Percentiles rank a stretch among this genome's conserved stretches.
Conservation (phyloP, 2,329 filamentous ascomycete genomes). For the Fusarium nisikadoi region DNA sequence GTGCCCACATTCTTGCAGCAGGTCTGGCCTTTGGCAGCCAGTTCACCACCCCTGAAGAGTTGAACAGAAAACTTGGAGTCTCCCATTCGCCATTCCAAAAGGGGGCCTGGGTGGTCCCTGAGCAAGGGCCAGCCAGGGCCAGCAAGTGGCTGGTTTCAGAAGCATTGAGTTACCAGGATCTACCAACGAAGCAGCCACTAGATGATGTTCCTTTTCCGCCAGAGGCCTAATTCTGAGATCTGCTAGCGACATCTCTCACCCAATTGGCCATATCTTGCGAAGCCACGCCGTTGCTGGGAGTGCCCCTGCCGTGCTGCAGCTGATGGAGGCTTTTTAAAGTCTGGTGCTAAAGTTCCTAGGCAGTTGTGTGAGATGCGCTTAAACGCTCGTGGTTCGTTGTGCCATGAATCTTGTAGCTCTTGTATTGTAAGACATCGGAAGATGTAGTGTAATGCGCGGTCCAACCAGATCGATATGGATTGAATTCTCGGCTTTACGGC, state of each 20-base stretch:
- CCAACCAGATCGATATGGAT: conserved; percentile 24
- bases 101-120: conserved; percentile 22
- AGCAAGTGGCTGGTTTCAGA: conserved; percentile 44
- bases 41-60: conserved; percentile 23
- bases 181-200: conserved; percentile 34
- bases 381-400: conserved; percentile 23
- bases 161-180: conserved; percentile 21
- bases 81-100: conserved; percentile 25
- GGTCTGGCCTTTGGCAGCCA: conserved; percentile 29
- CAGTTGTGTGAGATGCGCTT: conserved; percentile 11
- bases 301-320: conserved; percentile 27
- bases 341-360: not conserved
- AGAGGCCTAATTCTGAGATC: conserved; percentile 38
- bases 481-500: conserved; percentile 21
- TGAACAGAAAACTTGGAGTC: conserved; percentile 22
- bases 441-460: not conserved
- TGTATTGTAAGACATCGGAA: conserved; percentile 11
- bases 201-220: conserved; percentile 20
- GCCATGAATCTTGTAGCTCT: conserved; percentile 6
- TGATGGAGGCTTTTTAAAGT: not conserved
- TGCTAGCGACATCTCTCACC: conserved; percentile 29
- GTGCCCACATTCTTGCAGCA: conserved; percentile 16
- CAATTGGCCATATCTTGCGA: conserved; percentile 32
- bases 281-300: conserved; percentile 27
- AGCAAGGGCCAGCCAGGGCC: conserved; percentile 30